Base-by-base conservation (phyloP, 352 stramenopile genomes). In the Phytophthora macrochlamydospora region DNA sequence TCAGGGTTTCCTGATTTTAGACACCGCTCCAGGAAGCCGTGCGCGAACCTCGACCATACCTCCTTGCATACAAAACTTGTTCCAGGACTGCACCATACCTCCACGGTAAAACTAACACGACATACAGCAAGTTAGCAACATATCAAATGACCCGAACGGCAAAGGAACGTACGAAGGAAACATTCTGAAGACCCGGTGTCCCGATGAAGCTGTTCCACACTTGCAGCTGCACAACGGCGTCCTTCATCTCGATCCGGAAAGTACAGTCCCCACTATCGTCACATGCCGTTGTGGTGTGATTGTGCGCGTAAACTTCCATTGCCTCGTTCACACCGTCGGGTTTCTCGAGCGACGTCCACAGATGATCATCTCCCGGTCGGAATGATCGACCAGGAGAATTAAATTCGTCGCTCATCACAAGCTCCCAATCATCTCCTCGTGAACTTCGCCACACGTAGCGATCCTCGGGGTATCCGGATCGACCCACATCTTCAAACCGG, bases 341-440 rank as follows among this genome's bases (percentile, higher is more conserved):
- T 62, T 98, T 98, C 56, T 98, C 79, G 56, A 97, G 85, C 1
- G 93, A 92, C 11, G 92, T 98, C 93, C 93, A 98, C 35, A 90
- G 71, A 13, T 94, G 91, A 75, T 98, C 95, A 7, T 83, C 62
- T 38, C 93, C 95, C 58, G 97, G 91, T 42, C 70, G 59, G 75
- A 98, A 98, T 7, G 57, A 83, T 12, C 95, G 73, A 31, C 77
- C 82, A 2, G 91, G 80, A 52, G 72, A 76, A 65, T 98, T 89
- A 66, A 99, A 98, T 67, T 99, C 96, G 75, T 99, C 96, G 48
- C 91, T 98, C 90, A 98, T 98, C 12, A 97, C 85, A 0, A 97
- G 64, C n/a, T 89, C 51, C 79, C 83, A 93, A 33, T 68, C 75
- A 55, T 97, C 79, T 3, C 75, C 74, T 6, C 83, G 78, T 18